These are phyloP conservation scores for Radiomyces spectabilis DNA, from an alignment of 192 early-diverging fungal species.

Conservation along the genomic window DNA sequence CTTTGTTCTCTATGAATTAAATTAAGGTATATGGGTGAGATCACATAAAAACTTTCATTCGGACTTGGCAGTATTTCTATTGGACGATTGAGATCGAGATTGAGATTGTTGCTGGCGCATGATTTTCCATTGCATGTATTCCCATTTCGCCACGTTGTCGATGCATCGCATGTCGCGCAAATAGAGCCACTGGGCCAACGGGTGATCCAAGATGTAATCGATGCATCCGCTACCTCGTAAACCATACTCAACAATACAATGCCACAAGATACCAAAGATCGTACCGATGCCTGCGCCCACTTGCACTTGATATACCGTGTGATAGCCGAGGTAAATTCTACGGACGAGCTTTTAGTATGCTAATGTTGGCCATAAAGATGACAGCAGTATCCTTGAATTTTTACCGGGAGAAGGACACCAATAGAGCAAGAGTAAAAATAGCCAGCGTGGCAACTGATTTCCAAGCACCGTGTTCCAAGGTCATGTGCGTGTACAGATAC, in stretches of 20 bases:
- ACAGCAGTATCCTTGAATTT: no score
- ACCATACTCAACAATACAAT: slow-evolving; percentile 20
- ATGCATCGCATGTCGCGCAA: slow-evolving; percentile 38
- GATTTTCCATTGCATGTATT: slow-evolving; percentile 44
- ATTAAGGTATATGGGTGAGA: no score
- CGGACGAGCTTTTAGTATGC: no score
- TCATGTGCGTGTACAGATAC: slow-evolving; percentile 34
- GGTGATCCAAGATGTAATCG: slow-evolving; percentile 32
- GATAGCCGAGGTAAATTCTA: slow-evolving; percentile 69
- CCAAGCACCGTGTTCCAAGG: slow-evolving; percentile 10
- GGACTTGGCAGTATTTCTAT: no score
- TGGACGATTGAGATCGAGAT: no score
- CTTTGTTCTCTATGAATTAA: no score
- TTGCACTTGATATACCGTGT: slow-evolving; percentile 64
- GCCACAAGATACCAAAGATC: slow-evolving; percentile 53
- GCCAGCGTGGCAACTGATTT: slow-evolving; percentile 8
- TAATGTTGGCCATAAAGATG: neutral
- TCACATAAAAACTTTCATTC: no score
- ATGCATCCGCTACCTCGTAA: slow-evolving; percentile 30
- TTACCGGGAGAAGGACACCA: slow-evolving; percentile 25
- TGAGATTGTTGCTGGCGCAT: no score
- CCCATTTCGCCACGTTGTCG: slow-evolving; percentile 38
- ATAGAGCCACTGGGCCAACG: slow-evolving; percentile 30
- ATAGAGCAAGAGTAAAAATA: slow-evolving; percentile 6
- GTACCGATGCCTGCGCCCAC: slow-evolving; percentile 53